phyloP scores from a whole-genome alignment of 192 early-diverging fungal genomes.

The Coemansia biformis region DNA sequence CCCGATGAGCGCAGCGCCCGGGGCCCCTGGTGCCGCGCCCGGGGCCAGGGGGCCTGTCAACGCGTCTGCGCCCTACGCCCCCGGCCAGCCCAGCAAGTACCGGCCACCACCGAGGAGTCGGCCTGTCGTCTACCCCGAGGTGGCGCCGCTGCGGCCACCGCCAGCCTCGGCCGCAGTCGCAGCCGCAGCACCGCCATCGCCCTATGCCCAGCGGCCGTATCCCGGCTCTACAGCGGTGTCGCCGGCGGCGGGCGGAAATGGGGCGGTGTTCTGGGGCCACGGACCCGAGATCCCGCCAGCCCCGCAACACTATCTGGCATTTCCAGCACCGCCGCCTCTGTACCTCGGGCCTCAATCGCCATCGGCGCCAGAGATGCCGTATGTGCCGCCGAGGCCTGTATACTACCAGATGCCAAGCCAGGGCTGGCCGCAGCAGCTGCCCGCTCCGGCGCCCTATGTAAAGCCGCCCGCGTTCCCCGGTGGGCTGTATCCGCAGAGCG shows the following conservation, averaged over 20 bases:
- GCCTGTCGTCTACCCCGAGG: slow-evolving; percentile 13
- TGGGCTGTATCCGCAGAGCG: slow-evolving; percentile 25
- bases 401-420: slow-evolving; percentile 2
- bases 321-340: neutral
- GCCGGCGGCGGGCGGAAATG: too few species aligned
- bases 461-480: slow-evolving; percentile 1
- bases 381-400: neutral
- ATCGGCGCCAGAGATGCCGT: neutral
- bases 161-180: neutral
- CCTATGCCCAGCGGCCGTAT: neutral
- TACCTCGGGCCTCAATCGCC: neutral
- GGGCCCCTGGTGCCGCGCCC: too few species aligned
- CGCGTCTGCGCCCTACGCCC: neutral
- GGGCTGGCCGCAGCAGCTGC: too few species aligned
- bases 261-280: too few species aligned
- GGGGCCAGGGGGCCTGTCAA: neutral
- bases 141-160: neutral
- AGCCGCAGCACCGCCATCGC: neutral
- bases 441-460: too few species aligned
- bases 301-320: neutral
- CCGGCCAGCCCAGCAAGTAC: neutral
- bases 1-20: neutral
- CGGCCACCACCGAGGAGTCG: neutral
- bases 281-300: neutral
- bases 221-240: too few species aligned